Base-by-base conservation (phyloP, 805 yeast genomes). In the Zygoascus tannicola region DNA sequence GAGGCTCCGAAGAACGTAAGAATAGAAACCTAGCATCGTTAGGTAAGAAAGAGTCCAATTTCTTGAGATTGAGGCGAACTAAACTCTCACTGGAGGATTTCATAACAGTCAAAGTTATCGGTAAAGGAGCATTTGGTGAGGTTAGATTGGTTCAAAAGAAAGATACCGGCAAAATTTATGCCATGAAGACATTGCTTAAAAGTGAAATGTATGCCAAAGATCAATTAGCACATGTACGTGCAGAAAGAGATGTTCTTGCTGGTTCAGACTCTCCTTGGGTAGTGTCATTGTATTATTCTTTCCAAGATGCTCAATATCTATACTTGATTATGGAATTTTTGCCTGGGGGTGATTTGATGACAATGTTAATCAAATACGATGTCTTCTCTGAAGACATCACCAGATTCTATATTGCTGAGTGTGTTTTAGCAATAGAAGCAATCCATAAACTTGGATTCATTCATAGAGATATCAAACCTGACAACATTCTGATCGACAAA, bases 81-180 rank as follows among this genome's bases (percentile, higher is more conserved):
- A 75, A 87, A 57, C 69, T 87, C 43, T 74, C 86, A 1, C 68
- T 86, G 35, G 92, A 82, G 34, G 97, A 87, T 65, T 85, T 87
- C 65, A 75, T 71, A 47, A 87, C 96, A 1, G 94, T 87, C 44
- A 86, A 86, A 64, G 95, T 83, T 30, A 75, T 78, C 51, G 98
- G 98, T 40, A 92, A 92, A 62, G 98, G 98, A 50, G 96, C 98
- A 0, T 92, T 92, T 67, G 98, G 98, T 49, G 97, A 87, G 59
- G 98, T 92, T 30, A 75, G 97, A 50, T 69, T 92, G 43, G 97
- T 92, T 12, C 97, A 92, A 59, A 90, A 88, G 69, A 73, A 70
- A 43, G 98, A 92, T 63, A 82, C 92, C 1, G 95, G 95, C 43
- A 81, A 84, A 64, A 88, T 84, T 30, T 87, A 80, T 67, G 95